Percentiles rank a stretch among this genome's conserved stretches.
These are phyloP conservation scores for Trichosanthes cucumerina DNA, from an alignment of 306 rosid genomes.

Conservation along the genomic window DNA sequence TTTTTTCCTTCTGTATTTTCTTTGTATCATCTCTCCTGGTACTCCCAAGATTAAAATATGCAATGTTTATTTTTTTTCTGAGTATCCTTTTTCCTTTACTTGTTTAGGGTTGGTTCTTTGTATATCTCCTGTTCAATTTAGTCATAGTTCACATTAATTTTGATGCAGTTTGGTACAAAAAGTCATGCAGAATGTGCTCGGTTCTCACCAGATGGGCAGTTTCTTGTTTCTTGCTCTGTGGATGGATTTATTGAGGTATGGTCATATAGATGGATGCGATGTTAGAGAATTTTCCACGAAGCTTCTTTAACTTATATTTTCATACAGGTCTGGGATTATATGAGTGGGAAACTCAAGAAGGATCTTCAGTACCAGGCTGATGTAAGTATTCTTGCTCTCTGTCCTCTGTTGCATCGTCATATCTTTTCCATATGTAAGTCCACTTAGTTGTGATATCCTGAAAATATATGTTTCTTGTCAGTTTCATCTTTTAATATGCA, in stretches of 20 bases:
- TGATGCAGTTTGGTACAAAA: conserved; percentile 76
- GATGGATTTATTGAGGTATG: conserved; percentile 96
- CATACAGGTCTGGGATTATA: conserved; percentile 87
- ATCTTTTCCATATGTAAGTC: not conserved
- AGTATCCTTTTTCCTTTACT: not conserved
- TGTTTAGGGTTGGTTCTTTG: not conserved
- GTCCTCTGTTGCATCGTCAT: not conserved
- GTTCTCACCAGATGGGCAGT: conserved; percentile 99
- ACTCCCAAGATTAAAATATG: too few species aligned
- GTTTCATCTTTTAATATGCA: conserved; percentile 21
- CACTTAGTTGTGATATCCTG: not conserved
- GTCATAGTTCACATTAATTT: conserved; percentile 10
- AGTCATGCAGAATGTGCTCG: conserved; percentile 94
- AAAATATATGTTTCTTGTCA: not conserved
- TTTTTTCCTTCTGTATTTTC: too few species aligned
- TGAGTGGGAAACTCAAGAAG: conserved; percentile 96
- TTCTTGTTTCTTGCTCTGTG: conserved; percentile 86
- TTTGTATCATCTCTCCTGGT: too few species aligned
- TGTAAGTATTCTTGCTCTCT: conserved; percentile 39
- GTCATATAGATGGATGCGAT: not conserved
- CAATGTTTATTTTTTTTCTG: not conserved
- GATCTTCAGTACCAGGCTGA: conserved; percentile 99
- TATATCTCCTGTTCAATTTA: not conserved
- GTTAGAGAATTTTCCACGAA: not conserved
- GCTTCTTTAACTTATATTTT: conserved; percentile 10